phyloP scores from a whole-genome alignment of 192 early-diverging fungal genomes.

The Cetraspora pellucida region DNA sequence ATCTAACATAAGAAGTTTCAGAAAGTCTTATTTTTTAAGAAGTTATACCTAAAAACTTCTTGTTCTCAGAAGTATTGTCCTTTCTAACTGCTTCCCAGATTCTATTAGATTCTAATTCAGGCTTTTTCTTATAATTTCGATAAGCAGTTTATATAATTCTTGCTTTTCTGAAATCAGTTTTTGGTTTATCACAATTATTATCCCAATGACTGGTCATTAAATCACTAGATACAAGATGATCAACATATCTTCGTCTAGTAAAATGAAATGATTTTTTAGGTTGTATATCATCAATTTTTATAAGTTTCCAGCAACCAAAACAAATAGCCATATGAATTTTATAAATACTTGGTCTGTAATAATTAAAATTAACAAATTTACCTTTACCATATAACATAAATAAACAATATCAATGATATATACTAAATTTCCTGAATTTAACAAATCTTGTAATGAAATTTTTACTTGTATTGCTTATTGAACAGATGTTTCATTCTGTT shows the following conservation, averaged over 20 bases:
- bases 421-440: no score
- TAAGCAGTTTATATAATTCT: slow-evolving; percentile 31
- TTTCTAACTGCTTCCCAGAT: not conserved
- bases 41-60: slow-evolving; percentile 26
- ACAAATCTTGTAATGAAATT: no score
- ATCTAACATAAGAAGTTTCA: not conserved
- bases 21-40: slow-evolving; percentile 3
- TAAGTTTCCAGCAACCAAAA: slow-evolving; percentile 21
- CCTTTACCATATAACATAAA: no score
- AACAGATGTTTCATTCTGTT: no score
- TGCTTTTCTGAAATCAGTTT: slow-evolving; percentile 13
- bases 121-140: slow-evolving; percentile 12
- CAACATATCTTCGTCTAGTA: slow-evolving; percentile 22
- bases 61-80: slow-evolving; percentile 7
- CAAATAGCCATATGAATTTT: slow-evolving; percentile 13
- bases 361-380: slow-evolving; percentile 20
- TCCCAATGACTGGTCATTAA: slow-evolving; percentile 20
- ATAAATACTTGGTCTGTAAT: slow-evolving; percentile 26
- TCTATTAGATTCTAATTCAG: not conserved
- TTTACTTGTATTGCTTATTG: no score
- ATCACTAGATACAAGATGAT: slow-evolving; percentile 5
- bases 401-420: no score
- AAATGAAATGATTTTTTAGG: slow-evolving; percentile 27
- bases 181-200: slow-evolving; percentile 25
- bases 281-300: slow-evolving; percentile 21